phyloP scores from a whole-genome alignment of 352 stramenopile species.

The Phytopythium cucurbitacearum region DNA sequence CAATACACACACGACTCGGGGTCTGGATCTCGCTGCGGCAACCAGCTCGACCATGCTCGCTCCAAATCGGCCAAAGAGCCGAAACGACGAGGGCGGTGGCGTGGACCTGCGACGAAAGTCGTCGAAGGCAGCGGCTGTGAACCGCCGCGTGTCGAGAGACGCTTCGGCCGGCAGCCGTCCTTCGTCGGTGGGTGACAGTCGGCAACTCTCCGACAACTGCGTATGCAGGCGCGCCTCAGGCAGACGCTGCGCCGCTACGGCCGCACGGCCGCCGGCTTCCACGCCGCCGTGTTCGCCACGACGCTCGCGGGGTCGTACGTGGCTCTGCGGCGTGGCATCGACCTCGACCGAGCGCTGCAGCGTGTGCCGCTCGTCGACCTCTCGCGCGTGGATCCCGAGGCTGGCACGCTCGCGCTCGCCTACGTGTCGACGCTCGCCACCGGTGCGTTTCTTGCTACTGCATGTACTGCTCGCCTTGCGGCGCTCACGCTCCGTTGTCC shows the following conservation, averaged over 20 bases:
- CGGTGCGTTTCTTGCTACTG: constrained; percentile 10
- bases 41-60: no score
- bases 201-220: neutral
- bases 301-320: constrained; percentile 89
- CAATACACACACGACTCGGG: no score
- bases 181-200: neutral
- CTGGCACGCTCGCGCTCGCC: constrained; percentile 62
- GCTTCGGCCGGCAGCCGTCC: no score
- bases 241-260: constrained; percentile 92
- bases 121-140: no score
- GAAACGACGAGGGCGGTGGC: no score
- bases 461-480: neutral
- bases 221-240: constrained; percentile 63
- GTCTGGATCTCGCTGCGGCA: no score
- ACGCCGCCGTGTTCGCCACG: constrained; percentile 91
- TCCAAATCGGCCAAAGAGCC: no score
- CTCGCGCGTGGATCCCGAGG: constrained; percentile 62
- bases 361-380: constrained; percentile 71
- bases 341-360: constrained; percentile 50
- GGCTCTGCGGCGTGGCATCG: constrained; percentile 60
- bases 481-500: neutral
- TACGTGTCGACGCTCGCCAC: constrained; percentile 93
- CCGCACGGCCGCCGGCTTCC: constrained; percentile 91
- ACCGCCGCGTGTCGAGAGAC: no score
- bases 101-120: no score